Evolutionary conservation across 1,139 yeast genomes (phyloP).

Genomic region (Yamadazyma mexicana): DNA sequence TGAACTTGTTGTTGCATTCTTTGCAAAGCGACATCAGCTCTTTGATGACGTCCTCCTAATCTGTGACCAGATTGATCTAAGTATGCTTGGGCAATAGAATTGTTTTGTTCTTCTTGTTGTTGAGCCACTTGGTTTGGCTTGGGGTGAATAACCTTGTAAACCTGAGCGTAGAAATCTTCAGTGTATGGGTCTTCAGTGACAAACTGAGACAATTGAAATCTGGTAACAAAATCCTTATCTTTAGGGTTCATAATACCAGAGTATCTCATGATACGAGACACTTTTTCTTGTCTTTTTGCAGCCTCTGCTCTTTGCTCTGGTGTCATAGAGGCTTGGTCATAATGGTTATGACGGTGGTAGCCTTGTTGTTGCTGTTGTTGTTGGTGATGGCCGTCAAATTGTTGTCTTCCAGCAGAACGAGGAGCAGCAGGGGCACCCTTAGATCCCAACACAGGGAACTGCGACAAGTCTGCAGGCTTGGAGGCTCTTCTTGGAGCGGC

Average conservation of each 20-base stretch:
- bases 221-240: conserved; percentile 92
- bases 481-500: conserved; percentile 13
- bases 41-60: conserved; percentile 80
- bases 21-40: conserved; percentile 93
- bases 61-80: conserved; percentile 91
- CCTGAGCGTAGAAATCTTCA: conserved; percentile 96
- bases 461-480: conserved; percentile 40
- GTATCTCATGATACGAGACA: conserved; percentile 73
- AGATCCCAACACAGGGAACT: conserved; percentile 53
- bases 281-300: conserved; percentile 74
- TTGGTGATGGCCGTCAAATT: conserved; percentile 12
- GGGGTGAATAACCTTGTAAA: conserved; percentile 78
- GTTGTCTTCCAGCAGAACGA: conserved; percentile 12
- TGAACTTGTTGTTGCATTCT: conserved; percentile 99
- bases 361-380: conserved; percentile 22
- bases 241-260: conserved; percentile 96
- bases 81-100: conserved; percentile 90
- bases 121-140: conserved; percentile 48
- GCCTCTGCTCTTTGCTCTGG: conserved; percentile 55
- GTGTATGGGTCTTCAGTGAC: conserved; percentile 97
- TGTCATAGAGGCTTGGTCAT: conserved; percentile 18
- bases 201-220: conserved; percentile 92
- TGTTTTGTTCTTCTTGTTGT: conserved; percentile 50
- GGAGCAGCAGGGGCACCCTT: conserved; percentile 24
- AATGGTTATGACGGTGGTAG: conserved; percentile 14